phyloP scores from a whole-genome alignment of 1,284 basidiomycete genomes.

The Ustilago curta region DNA sequence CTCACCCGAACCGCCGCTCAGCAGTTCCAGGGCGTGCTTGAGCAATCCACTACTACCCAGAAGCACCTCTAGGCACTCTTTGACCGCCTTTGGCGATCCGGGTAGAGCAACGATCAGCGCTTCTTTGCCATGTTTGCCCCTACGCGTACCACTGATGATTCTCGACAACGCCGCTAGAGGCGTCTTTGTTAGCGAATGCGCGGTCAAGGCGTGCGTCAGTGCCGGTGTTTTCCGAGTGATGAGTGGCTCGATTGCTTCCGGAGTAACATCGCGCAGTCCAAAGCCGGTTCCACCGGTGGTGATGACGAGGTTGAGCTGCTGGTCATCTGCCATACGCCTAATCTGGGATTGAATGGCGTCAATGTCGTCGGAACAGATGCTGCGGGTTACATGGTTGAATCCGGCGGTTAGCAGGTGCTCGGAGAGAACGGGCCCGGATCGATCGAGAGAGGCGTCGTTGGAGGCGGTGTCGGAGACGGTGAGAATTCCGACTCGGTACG shows the following conservation, averaged over 20 bases:
- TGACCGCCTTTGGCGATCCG: constrained; percentile 84
- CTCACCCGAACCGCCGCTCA: constrained; percentile 78
- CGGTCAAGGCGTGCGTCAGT: constrained; percentile 80
- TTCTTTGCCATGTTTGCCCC: constrained; percentile 55
- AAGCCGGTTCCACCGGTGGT: constrained; percentile 90
- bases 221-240: constrained; percentile 81
- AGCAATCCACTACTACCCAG: constrained; percentile 72
- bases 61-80: constrained; percentile 79
- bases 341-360: constrained; percentile 10
- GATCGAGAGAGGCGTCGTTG: constrained; percentile 30
- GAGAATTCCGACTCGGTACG: constrained; percentile 26
- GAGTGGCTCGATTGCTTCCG: constrained; percentile 80
- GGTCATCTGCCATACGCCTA: constrained; percentile 18
- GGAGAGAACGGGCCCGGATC: constrained; percentile 51
- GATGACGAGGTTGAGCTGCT: constrained; percentile 69
- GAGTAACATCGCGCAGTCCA: constrained; percentile 80
- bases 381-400: constrained; percentile 12
- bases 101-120: constrained; percentile 83
- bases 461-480: constrained; percentile 58
- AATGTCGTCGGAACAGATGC: constrained; percentile 46
- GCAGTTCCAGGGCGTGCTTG: constrained; percentile 80
- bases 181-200: constrained; percentile 79
- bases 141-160: constrained; percentile 79
- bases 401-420: constrained; percentile 10
- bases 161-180: constrained; percentile 84